phyloP scores from a whole-genome alignment of 1,284 basidiomycete genomes.

The Puccinia horiana region DNA sequence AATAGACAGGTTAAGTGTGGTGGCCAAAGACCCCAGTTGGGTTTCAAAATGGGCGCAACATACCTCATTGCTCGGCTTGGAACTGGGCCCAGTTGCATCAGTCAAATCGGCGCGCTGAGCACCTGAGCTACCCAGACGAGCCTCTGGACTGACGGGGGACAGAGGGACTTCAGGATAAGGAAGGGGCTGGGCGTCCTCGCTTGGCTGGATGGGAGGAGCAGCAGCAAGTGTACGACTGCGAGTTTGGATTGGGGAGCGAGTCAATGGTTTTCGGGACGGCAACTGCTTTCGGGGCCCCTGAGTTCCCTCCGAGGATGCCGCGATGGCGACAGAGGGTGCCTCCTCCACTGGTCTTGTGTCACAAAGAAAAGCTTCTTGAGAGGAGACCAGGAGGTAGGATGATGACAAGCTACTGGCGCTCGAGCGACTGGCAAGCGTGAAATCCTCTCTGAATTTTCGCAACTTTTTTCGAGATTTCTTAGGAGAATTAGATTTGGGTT shows the following conservation, averaged over 20 bases:
- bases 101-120: neutral
- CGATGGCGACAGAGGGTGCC: neutral
- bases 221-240: neutral
- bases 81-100: neutral
- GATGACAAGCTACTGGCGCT: neutral
- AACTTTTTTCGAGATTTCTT: neutral
- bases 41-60: neutral
- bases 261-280: neutral
- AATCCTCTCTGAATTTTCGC: neutral
- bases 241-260: neutral
- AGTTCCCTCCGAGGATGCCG: neutral
- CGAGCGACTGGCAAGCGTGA: neutral
- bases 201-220: neutral
- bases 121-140: neutral
- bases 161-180: neutral
- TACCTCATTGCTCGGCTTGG: neutral
- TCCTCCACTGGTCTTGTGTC: neutral
- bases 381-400: neutral
- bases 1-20: neutral
- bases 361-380: neutral
- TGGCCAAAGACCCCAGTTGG: too few species aligned
- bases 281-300: neutral
- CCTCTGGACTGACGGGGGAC: neutral
- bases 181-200: neutral
- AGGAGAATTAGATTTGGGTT: neutral